Conservation (phyloP, 805 yeast genomes). For the Wickerhamomyces rabaulensis region DNA sequence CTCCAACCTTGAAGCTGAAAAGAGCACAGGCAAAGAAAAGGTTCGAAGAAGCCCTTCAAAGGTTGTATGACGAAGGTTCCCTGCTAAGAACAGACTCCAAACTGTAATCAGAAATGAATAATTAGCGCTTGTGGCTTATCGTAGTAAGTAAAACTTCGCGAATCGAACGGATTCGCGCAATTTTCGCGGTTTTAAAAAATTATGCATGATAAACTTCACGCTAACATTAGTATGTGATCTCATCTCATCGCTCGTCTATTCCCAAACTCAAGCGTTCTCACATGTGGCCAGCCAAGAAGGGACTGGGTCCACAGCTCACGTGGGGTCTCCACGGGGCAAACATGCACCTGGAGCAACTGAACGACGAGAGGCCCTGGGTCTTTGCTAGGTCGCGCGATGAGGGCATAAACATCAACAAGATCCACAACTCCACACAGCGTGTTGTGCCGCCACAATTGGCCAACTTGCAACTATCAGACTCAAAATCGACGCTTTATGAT, state of each 20-base stretch:
- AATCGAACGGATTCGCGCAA: background rate
- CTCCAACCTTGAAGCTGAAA: constrained; percentile 62
- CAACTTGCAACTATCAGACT: background rate
- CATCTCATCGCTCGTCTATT: background rate
- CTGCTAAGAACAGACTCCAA: background rate
- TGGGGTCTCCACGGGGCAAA: constrained; percentile 37
- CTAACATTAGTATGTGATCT: too few relatives aligned
- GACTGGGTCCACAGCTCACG: constrained; percentile 37
- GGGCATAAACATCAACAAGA: constrained; percentile 14
- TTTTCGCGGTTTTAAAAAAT: too few relatives aligned
- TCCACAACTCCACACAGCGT: constrained; percentile 8
- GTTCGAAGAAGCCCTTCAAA: constrained; percentile 35
- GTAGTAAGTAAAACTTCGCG: background rate
- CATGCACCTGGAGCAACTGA: constrained; percentile 13
- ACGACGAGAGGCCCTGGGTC: constrained; percentile 18
- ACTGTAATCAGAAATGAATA: background rate
- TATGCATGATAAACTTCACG: too few relatives aligned
- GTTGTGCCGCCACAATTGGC: constrained; percentile 7
- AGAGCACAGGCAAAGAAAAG: constrained; percentile 39
- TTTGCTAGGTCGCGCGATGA: constrained; percentile 23
- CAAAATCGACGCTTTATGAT: background rate
- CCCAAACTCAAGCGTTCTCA: background rate
- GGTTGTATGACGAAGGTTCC: constrained; percentile 46
- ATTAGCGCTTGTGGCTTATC: background rate
- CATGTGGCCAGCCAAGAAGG: constrained; percentile 38